Conservation (phyloP, 2,329 filamentous ascomycete genomes). For the Rutstroemia sp. region DNA sequence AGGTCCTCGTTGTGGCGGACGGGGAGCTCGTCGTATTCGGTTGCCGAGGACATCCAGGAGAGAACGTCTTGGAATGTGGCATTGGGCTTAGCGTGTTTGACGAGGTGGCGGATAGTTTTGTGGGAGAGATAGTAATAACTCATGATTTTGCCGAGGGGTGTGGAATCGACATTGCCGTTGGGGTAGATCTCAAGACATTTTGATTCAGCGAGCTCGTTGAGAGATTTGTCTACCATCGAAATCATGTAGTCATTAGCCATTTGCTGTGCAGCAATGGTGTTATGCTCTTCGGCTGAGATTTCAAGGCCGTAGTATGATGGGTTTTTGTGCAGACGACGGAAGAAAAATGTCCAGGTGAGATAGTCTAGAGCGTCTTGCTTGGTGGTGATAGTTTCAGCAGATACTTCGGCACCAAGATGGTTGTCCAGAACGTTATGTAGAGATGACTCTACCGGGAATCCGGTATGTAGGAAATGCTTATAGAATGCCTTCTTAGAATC, state of each 20-base stretch:
- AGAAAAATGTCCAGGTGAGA: conserved; percentile 99
- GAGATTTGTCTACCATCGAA: conserved; percentile 78
- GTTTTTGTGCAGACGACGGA: conserved; percentile 93
- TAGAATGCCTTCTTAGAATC: conserved; percentile 98
- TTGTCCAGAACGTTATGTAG: conserved; percentile 95
- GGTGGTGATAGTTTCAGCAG: conserved; percentile 82
- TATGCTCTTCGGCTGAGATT: conserved; percentile 87
- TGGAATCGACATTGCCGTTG: conserved; percentile 85
- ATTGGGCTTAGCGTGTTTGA: conserved; percentile 64
- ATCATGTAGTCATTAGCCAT: conserved; percentile 94
- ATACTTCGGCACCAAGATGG: conserved; percentile 91
- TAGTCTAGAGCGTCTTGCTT: conserved; percentile 98
- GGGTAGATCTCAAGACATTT: conserved; percentile 76
- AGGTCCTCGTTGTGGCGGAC: conserved; percentile 98
- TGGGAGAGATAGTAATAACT: conserved; percentile 98
- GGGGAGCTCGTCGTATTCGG: conserved; percentile 94
- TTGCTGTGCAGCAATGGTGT: conserved; percentile 75
- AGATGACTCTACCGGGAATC: conserved; percentile 94
- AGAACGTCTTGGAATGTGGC: conserved; percentile 77
- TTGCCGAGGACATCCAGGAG: conserved; percentile 86
- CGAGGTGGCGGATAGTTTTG: conserved; percentile 82
- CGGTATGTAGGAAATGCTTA: conserved; percentile 97
- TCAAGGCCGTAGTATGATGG: conserved; percentile 96
- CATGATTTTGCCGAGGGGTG: conserved; percentile 95
- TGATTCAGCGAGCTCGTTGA: conserved; percentile 74